phyloP scores from a whole-genome alignment of 208 protist species.

The Trichomonas gallinae region DNA sequence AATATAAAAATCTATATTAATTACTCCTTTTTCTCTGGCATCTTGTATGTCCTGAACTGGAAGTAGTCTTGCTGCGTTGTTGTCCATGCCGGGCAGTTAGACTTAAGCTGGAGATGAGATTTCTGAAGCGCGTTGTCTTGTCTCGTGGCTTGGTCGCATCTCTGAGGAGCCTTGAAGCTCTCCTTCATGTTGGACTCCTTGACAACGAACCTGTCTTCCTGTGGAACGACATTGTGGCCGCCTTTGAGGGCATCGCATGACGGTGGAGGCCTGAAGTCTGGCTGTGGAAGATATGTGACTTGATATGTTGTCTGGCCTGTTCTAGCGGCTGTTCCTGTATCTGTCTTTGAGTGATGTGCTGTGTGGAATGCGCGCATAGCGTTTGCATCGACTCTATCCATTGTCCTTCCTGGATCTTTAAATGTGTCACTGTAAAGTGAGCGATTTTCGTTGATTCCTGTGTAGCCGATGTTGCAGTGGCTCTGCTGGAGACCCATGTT shows the following conservation, averaged over 20 bases:
- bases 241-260: neutral
- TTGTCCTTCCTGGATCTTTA: neutral
- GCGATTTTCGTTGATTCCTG: neutral
- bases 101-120: neutral
- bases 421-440: neutral
- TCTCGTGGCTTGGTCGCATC: neutral
- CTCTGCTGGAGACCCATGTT: neutral
- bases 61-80: conserved; percentile 13
- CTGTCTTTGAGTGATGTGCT: neutral
- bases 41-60: neutral
- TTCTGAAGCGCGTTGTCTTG: neutral
- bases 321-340: neutral
- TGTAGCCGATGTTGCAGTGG: neutral
- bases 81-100: neutral
- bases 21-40: neutral
- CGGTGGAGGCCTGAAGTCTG: neutral
- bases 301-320: neutral
- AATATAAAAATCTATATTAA: too few relatives aligned
- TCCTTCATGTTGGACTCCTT: neutral
- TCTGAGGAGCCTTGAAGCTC: neutral
- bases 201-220: neutral
- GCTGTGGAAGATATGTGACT: neutral
- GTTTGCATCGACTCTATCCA: neutral
- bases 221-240: neutral
- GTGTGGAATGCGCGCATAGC: neutral